Percentiles rank a stretch among this genome's conserved stretches.
phyloP scores from a whole-genome alignment of 1,139 yeast species.

The Saccharomyces hybrid region DNA sequence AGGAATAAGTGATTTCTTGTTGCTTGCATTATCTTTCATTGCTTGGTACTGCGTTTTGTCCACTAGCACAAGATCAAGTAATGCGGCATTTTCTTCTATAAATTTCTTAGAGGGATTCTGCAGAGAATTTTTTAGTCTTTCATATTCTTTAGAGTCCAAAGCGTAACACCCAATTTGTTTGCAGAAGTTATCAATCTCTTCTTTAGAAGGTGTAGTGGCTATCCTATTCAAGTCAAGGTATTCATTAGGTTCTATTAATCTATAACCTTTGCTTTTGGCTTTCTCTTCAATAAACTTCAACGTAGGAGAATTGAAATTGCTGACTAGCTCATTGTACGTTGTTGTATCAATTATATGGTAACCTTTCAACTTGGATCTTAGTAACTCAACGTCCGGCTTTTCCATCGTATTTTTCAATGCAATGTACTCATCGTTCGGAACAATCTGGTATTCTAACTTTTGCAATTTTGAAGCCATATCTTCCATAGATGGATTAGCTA shows the following conservation, averaged over 20 bases:
- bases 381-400: slow-evolving; percentile 14
- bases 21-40: neutral
- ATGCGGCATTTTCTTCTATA: slow-evolving; percentile 1
- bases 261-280: neutral
- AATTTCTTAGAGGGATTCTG: slow-evolving; percentile 5
- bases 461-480: slow-evolving; percentile 20
- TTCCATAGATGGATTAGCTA: slow-evolving; percentile 4
- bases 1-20: neutral
- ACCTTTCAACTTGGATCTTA: slow-evolving; percentile 28
- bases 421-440: slow-evolving; percentile 30
- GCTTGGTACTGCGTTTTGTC: slow-evolving; percentile 4
- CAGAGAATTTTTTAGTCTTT: slow-evolving; percentile 3
- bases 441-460: slow-evolving; percentile 27
- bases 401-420: slow-evolving; percentile 12
- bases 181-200: neutral
- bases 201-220: slow-evolving; percentile 2
- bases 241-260: slow-evolving; percentile 10
- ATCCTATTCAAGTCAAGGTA: slow-evolving; percentile 1
- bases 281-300: slow-evolving; percentile 3
- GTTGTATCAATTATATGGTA: slow-evolving; percentile 13
- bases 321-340: slow-evolving; percentile 27
- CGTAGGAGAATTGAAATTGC: slow-evolving; percentile 18
- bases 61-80: neutral
- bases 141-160: slow-evolving; percentile 3
- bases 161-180: neutral